Evolutionary conservation across 2,329 filamentous ascomycete genomes (phyloP), one percentile per base, ranked within the genome.

Genomic region (Monilinia polystroma): DNA sequence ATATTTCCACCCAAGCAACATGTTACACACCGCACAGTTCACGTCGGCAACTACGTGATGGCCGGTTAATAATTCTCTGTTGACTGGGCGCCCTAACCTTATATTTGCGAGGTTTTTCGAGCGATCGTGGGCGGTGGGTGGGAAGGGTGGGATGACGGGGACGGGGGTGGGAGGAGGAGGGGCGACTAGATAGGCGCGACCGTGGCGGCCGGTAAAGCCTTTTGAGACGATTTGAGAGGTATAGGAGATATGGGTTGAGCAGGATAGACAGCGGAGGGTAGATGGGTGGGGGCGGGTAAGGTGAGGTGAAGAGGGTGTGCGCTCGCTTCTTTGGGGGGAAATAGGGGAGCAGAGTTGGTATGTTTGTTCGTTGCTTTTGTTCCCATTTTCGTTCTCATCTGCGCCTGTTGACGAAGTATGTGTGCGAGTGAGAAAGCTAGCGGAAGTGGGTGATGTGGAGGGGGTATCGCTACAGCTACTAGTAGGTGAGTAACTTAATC

Each of bases 1-100:
- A 72, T 90, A 90, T 76, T 89, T 89, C 87, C 87, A 90, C 23
- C 87, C 87, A 11, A 90, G 74, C 72, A 84, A 84, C 63, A 78
- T 79, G 35, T 78, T 77, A 76, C 87, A 90, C 35, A 83, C 78
- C 12, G 75, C 75, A 73, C 87, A 90, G 57, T 76, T 80, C 59
- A 89, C 87, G 76, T 90, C 87, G 4, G 87, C 85, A 8, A 90
- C 87, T 7, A 85, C 81, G 76, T 90, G 87, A 73, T 81, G 80
- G 3, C 87, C 87, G 1, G 87, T 90, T 16, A 85, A 83, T 7
- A 90, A 80, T 70, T 84, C 81, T 38, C 87, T 79, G 65, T 80
- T 82, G 74, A 87, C 85, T 7, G 80, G 77, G 54, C 79, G 80
- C 12, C 85, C 86, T 47, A 87, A 75, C 53, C 79, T 80, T 66